These are phyloP conservation scores for Lasiodiplodia sp. DNA, from an alignment of 2,329 filamentous ascomycete species.

Conservation along the genomic window DNA sequence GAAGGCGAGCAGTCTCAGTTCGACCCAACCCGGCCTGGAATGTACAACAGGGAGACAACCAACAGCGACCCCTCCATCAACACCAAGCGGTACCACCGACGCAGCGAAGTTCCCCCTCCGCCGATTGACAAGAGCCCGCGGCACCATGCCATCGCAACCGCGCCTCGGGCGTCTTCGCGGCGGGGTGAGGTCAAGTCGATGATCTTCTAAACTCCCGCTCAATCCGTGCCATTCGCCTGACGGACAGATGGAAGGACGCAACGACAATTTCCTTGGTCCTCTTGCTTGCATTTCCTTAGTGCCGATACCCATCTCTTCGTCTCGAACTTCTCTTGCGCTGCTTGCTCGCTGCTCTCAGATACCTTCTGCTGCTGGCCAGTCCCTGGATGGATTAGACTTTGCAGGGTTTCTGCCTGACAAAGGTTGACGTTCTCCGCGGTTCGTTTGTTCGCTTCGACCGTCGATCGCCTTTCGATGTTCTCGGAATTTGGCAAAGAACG, in stretches of 20 bases:
- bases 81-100: conserved; percentile 38
- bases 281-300: conserved; percentile 23
- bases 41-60: conserved; percentile 36
- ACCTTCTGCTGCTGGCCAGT: conserved; percentile 9
- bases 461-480: background rate
- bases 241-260: conserved; percentile 18
- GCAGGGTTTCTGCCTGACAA: background rate
- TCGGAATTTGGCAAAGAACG: background rate
- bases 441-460: background rate
- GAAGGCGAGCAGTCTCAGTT: conserved; percentile 41
- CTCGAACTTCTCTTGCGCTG: conserved; percentile 4
- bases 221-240: background rate
- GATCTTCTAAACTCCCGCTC: conserved; percentile 43
- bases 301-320: conserved; percentile 25
- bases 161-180: conserved; percentile 30
- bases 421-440: background rate
- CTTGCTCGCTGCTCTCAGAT: conserved; percentile 18
- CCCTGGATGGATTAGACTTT: conserved; percentile 16
- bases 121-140: conserved; percentile 42
- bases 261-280: conserved; percentile 20
- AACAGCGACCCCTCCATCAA: conserved; percentile 1
- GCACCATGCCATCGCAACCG: conserved; percentile 32
- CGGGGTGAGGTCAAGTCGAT: conserved; percentile 51
- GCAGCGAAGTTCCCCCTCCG: conserved; percentile 39
- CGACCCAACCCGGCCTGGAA: conserved; percentile 31